A percentile compares a stretch with the other conserved stretches of the same genome.
phyloP scores from a whole-genome alignment of 345 rosid species.

The Toxicodendron radicans region DNA sequence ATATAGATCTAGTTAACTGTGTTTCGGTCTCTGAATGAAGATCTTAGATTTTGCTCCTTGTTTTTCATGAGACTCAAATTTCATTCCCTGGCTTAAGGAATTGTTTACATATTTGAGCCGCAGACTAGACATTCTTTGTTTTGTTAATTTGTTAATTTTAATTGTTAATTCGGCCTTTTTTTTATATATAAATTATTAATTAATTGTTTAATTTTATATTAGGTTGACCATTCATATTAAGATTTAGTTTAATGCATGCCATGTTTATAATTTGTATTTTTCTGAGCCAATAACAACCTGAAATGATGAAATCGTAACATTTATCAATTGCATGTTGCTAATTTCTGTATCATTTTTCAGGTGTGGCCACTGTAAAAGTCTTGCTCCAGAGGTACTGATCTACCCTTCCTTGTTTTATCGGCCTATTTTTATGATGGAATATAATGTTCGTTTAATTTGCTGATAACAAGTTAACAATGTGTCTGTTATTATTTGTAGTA shows the following conservation, averaged over 20 bases:
- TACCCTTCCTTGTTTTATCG: not conserved
- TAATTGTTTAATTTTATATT: not conserved
- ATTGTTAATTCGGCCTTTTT: no score
- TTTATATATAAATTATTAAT: no score
- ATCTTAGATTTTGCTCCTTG: conserved; percentile 3
- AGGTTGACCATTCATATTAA: not conserved
- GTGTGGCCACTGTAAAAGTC: conserved; percentile 96
- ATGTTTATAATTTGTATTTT: not conserved
- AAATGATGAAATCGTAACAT: no score
- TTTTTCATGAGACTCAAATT: no score
- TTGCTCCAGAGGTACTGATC: conserved; percentile 83
- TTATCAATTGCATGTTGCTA: no score
- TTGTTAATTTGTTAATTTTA: not conserved
- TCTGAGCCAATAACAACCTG: no score
- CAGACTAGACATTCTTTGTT: not conserved
- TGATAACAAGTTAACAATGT: not conserved
- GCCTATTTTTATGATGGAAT: not conserved
- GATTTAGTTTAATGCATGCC: not conserved
- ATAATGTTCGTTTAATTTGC: not conserved
- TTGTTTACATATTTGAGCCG: not conserved
- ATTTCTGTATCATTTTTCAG: conserved; percentile 33
- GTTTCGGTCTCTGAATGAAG: conserved; percentile 12
- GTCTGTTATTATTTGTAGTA: conserved; percentile 44
- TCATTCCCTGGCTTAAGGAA: no score
- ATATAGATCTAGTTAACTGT: not conserved